Evolutionary conservation across 352 stramenopile genomes (phyloP).

Genomic region (Phytophthora crassamura): DNA sequence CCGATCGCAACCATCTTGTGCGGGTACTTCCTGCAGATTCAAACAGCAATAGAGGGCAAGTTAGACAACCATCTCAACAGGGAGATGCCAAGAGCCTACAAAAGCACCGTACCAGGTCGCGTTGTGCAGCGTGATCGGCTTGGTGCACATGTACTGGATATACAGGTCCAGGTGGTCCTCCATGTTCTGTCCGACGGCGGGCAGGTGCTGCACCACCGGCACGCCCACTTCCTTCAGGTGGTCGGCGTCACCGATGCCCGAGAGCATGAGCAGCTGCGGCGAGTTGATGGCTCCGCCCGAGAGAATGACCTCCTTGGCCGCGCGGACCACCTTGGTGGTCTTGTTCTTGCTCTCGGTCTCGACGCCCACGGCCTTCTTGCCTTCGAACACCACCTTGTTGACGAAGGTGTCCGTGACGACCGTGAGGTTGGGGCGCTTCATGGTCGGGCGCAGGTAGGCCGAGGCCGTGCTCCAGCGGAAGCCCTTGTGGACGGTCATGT

Average conservation of each 20-base stretch:
- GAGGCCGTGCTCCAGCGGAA: constrained; percentile 80
- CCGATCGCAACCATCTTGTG: constrained; percentile 89
- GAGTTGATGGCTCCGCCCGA: constrained; percentile 90
- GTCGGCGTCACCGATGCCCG: constrained; percentile 79
- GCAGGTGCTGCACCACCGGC: constrained; percentile 76
- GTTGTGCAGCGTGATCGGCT: constrained; percentile 91
- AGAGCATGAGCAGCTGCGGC: constrained; percentile 89
- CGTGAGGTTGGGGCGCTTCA: constrained; percentile 73
- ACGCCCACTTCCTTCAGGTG: constrained; percentile 81
- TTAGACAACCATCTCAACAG: background rate
- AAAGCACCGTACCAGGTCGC: constrained; percentile 62
- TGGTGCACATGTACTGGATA: constrained; percentile 89
- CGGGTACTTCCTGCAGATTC: constrained; percentile 64
- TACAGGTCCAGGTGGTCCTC: constrained; percentile 91
- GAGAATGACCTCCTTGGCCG: constrained; percentile 89
- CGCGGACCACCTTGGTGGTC: constrained; percentile 51
- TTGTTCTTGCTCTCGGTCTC: constrained; percentile 71
- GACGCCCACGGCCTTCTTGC: constrained; percentile 79
- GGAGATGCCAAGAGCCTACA: constrained; percentile 4
- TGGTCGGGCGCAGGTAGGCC: constrained; percentile 78
- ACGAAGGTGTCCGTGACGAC: constrained; percentile 87
- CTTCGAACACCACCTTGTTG: constrained; percentile 86
- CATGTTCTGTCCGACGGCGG: constrained; percentile 88
- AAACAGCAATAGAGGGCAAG: background rate
- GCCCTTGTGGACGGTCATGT: constrained; percentile 88